A percentile compares a stretch with the other conserved stretches of the same genome.
Conservation (phyloP, 768 basidiomycete species). For the Termitomyces sp. region DNA sequence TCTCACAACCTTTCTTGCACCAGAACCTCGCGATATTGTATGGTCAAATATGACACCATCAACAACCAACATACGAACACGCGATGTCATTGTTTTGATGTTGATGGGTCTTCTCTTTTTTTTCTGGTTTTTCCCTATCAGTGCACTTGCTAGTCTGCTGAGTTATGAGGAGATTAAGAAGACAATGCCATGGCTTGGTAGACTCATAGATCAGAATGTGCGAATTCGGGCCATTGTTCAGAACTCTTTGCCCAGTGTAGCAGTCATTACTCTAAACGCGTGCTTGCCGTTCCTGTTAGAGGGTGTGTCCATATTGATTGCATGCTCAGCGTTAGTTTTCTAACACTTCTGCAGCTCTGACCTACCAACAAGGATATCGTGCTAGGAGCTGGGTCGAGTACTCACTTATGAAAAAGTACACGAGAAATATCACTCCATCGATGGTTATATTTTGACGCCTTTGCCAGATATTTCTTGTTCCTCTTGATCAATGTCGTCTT, state of each 20-base stretch:
- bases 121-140: slow-evolving; percentile 91
- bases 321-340: not conserved
- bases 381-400: slow-evolving; percentile 94
- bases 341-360: slow-evolving; percentile 41
- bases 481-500: slow-evolving; percentile 90
- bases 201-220: slow-evolving; percentile 76
- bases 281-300: slow-evolving; percentile 85
- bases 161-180: slow-evolving; percentile 94
- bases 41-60: slow-evolving; percentile 88
- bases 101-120: slow-evolving; percentile 73
- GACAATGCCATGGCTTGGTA: slow-evolving; percentile 79
- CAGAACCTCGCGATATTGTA: slow-evolving; percentile 92
- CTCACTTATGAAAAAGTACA: slow-evolving; percentile 85
- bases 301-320: slow-evolving; percentile 35
- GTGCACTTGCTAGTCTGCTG: slow-evolving; percentile 78
- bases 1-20: slow-evolving; percentile 69
- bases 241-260: slow-evolving; percentile 89
- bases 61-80: slow-evolving; percentile 45
- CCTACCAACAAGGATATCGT: slow-evolving; percentile 85
- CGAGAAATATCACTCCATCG: not conserved
- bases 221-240: slow-evolving; percentile 85
- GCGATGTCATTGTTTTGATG: slow-evolving; percentile 66
- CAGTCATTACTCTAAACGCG: slow-evolving; percentile 87
- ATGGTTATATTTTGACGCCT: slow-evolving; percentile 3
- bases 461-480: slow-evolving; percentile 83